A percentile compares a stretch with the other conserved stretches of the same genome.
phyloP scores from a whole-genome alignment of 2,329 filamentous ascomycete genomes.

The Sarocladium oryzae region DNA sequence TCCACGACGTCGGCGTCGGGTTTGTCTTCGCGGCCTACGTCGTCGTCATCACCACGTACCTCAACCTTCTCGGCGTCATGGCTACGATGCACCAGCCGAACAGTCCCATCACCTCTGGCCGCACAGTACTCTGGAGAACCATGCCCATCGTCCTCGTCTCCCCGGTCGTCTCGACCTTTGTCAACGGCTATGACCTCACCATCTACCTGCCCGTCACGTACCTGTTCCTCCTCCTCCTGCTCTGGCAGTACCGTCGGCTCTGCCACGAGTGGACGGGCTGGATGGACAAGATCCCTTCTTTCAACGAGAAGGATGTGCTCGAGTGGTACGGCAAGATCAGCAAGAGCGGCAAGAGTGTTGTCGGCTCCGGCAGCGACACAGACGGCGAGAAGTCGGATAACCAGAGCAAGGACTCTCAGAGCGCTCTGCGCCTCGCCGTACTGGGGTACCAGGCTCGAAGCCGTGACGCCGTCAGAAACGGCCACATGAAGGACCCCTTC shows the following conservation, averaged over 20 bases:
- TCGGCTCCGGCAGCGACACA: constrained; percentile 13
- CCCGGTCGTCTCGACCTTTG: constrained; percentile 48
- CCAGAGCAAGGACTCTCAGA: constrained; percentile 15
- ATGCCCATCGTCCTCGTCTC: constrained; percentile 51
- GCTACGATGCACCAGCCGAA: constrained; percentile 48
- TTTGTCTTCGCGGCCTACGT: constrained; percentile 56
- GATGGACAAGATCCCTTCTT: constrained; percentile 41
- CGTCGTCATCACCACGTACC: constrained; percentile 49
- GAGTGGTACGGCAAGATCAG: constrained; percentile 36
- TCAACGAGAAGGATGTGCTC: constrained; percentile 43
- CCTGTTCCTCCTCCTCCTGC: constrained; percentile 42
- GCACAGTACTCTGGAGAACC: constrained; percentile 46
- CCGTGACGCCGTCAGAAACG: constrained; percentile 7
- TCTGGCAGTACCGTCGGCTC: constrained; percentile 46
- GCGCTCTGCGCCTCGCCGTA: constrained; percentile 29
- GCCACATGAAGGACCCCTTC: constrained; percentile 13
- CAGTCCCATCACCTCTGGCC: constrained; percentile 50
- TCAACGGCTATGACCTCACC: constrained; percentile 43
- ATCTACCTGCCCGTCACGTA: constrained; percentile 51
- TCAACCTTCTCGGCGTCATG: constrained; percentile 48
- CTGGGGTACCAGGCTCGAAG: constrained; percentile 14
- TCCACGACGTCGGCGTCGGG: constrained; percentile 34
- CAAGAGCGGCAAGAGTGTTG: too few species aligned
- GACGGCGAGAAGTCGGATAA: neutral
- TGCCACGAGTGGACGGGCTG: constrained; percentile 54